phyloP scores from a whole-genome alignment of 805 yeast species.

The Candida sakaeoensis region DNA sequence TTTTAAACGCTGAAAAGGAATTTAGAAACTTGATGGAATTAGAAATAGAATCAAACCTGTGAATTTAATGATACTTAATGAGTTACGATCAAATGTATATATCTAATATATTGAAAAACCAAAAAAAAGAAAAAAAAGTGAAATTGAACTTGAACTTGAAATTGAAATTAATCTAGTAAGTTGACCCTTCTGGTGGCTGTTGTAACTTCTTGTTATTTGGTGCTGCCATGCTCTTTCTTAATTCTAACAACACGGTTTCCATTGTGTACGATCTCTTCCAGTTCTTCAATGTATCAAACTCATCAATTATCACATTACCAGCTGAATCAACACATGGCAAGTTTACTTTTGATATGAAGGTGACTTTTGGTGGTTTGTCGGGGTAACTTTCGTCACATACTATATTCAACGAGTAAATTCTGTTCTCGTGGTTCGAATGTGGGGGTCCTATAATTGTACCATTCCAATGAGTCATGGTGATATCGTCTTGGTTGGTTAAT shows the following conservation, averaged over 20 bases:
- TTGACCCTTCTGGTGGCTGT: slow-evolving; percentile 90
- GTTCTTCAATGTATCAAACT: slow-evolving; percentile 65
- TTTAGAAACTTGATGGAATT: slow-evolving; percentile 29
- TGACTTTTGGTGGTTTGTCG: slow-evolving; percentile 79
- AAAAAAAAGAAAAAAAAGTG: too few species aligned
- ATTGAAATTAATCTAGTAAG: too few species aligned
- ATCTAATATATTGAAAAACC: too few species aligned
- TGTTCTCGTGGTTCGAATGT: slow-evolving; percentile 80
- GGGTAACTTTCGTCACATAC: slow-evolving; percentile 86
- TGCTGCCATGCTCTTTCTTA: slow-evolving; percentile 81
- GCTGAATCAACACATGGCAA: slow-evolving; percentile 81
- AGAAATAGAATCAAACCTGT: slow-evolving; percentile 12
- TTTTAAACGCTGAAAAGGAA: slow-evolving; percentile 36
- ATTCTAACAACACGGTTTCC: slow-evolving; percentile 87
- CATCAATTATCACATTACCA: slow-evolving; percentile 44
- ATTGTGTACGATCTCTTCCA: slow-evolving; percentile 93
- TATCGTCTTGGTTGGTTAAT: slow-evolving; percentile 82
- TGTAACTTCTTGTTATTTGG: slow-evolving; percentile 76
- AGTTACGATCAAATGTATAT: slow-evolving; percentile 1
- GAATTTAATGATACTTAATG: not conserved
- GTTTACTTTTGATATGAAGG: slow-evolving; percentile 79
- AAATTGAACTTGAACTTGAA: too few species aligned
- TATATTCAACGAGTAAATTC: slow-evolving; percentile 81
- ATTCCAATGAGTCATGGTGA: slow-evolving; percentile 93
- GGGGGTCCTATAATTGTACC: slow-evolving; percentile 99